Evolutionary conservation across 2,329 filamentous ascomycete species (phyloP), one percentile per base, ranked within the genome.

Genomic region (Akanthomyces uredinophilus): DNA sequence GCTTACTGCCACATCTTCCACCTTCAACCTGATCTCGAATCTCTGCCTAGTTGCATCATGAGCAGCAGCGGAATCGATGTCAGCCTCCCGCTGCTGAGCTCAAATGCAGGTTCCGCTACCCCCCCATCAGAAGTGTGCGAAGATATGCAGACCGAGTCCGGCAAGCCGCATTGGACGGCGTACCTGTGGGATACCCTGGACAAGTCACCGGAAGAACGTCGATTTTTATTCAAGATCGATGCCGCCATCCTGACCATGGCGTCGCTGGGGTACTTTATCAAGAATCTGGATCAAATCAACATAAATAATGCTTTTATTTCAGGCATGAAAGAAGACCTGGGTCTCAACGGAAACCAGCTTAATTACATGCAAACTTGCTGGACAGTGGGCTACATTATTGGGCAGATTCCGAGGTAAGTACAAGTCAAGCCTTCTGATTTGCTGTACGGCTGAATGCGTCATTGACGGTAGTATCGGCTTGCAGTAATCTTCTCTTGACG

Each of bases 321-420:
- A 0, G 79, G 78, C 1, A 79, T 81, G 78, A 74, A 79, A 51
- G 74, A 78, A 59, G 76, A 78, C 58, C 56, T 78, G 29, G 65
- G 65, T 0, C 70, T 80, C 22, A 70, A 75, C 35, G 74, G 75
- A 5, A 84, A 84, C 65, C 70, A 85, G 60, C 75, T 85, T n/a
- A 85, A 86, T 65, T 81, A 84, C 44, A 70, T 78, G 67, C 70
- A 72, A 64, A 80, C 83, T 0, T 78, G 78, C 43, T 88, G 83
- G 79, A 87, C 82, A 0, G 76, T 84, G 2, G 85, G 85, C 29
- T 88, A 87, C 65, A 79, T 85, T 0, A 73, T 87, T 72, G 74
- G 75, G 10, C 71, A 77, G 59, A 70, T 73, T 52, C 73, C 75
- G 1, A 72, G 68, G 70, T 68, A 62, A 41, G 64, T 13, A 3